Evolutionary conservation across 495 filamentous ascomycete species (phyloP).

Genomic region (Annulohypoxylon nitens): DNA sequence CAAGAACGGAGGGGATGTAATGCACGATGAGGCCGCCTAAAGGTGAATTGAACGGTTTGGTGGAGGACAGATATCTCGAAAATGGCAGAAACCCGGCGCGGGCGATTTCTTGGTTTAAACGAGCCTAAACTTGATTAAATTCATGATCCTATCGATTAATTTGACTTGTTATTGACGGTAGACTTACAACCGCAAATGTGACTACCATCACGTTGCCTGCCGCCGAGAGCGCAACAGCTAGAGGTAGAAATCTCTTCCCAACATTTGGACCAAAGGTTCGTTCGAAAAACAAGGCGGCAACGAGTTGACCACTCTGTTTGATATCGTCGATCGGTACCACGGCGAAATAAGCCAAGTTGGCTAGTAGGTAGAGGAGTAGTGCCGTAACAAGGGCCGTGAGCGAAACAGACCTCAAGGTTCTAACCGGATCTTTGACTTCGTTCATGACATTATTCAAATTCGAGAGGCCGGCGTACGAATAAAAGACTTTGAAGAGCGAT

Average conservation of each 20-base stretch:
- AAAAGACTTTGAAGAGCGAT: slow-evolving; percentile 78
- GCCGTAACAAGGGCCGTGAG: slow-evolving; percentile 72
- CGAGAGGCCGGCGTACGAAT: slow-evolving; percentile 75
- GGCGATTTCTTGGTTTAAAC: slow-evolving; percentile 66
- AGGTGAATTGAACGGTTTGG: slow-evolving; percentile 75
- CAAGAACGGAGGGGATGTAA: slow-evolving; percentile 74
- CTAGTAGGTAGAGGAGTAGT: slow-evolving; percentile 72
- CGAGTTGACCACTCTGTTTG: slow-evolving; percentile 73
- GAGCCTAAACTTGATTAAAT: slow-evolving; percentile 61
- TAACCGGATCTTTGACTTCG: slow-evolving; percentile 77
- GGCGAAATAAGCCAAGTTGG: slow-evolving; percentile 78
- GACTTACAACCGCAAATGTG: slow-evolving; percentile 71
- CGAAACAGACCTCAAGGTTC: slow-evolving; percentile 74
- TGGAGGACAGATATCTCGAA: slow-evolving; percentile 70
- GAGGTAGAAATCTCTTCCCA: slow-evolving; percentile 69
- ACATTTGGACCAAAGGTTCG: slow-evolving; percentile 70
- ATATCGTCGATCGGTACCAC: slow-evolving; percentile 77
- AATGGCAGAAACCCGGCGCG: slow-evolving; percentile 74
- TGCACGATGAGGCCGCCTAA: slow-evolving; percentile 76
- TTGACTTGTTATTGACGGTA: background rate
- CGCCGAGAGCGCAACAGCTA: slow-evolving; percentile 75
- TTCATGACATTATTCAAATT: slow-evolving; percentile 84
- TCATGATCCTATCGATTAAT: background rate
- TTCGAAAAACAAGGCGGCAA: slow-evolving; percentile 77
- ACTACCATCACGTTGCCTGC: slow-evolving; percentile 84